These are phyloP conservation scores for Vitis hybrid DNA, from an alignment of 177 flowering plant genomes.

Conservation along the genomic window DNA sequence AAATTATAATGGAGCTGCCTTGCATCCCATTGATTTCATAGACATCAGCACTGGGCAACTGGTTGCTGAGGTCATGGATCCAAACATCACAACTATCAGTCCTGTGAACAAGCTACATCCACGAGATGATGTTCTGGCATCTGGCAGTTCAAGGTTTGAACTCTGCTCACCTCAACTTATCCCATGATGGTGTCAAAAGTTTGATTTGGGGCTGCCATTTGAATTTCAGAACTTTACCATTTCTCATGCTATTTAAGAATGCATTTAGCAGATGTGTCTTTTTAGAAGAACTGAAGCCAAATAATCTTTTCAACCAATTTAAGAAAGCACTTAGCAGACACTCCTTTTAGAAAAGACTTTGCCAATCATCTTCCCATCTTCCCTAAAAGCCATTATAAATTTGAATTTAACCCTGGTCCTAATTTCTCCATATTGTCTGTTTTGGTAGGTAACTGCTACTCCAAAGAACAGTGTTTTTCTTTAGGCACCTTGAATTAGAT, in stretches of 20 bases:
- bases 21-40: constrained; percentile 95
- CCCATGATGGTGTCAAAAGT: neutral
- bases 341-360: no score
- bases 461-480: no score
- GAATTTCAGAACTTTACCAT: neutral
- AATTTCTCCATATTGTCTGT: no score
- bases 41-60: constrained; percentile 77
- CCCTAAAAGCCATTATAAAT: no score
- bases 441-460: no score
- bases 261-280: neutral
- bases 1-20: constrained; percentile 79
- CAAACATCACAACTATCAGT: constrained; percentile 82
- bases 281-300: no score
- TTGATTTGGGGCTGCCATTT: neutral
- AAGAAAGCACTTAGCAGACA: no score
- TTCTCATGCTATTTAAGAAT: neutral
- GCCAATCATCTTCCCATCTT: no score
- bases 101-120: constrained; percentile 96
- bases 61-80: constrained; percentile 90
- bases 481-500: no score
- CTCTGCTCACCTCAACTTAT: neutral
- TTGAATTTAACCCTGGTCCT: no score
- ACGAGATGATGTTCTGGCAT: constrained; percentile 80
- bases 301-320: no score
- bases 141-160: constrained; percentile 86